A percentile compares a stretch with the other conserved stretches of the same genome.
These are phyloP conservation scores for Stereum hirsutum DNA, from an alignment of 1,284 basidiomycete genomes.

Conservation along the genomic window DNA sequence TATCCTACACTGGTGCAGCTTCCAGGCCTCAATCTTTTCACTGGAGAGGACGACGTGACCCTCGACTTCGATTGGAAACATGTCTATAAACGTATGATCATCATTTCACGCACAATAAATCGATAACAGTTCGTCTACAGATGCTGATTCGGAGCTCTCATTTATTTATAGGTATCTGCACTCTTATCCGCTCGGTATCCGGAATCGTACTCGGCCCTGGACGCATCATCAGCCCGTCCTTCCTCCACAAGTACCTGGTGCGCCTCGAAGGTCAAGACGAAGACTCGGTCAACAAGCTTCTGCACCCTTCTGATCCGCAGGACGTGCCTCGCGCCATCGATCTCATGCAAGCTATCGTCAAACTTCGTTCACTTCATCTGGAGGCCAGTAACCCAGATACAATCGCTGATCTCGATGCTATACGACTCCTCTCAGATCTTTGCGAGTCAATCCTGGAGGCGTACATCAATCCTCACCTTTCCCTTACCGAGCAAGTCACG, in stretches of 20 bases:
- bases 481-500: background rate
- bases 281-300: background rate
- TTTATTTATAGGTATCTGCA: background rate
- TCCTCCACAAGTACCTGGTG: background rate
- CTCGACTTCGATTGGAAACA: constrained; percentile 2
- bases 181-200: background rate
- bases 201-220: background rate
- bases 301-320: background rate
- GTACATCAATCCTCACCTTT: background rate
- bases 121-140: background rate
- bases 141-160: too few relatives aligned
- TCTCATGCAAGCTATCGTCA: background rate
- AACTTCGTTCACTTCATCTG: too few relatives aligned
- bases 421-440: background rate
- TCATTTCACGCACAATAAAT: background rate
- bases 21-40: background rate
- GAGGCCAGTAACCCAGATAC: too few relatives aligned
- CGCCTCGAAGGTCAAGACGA: background rate
- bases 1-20: background rate
- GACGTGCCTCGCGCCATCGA: background rate
- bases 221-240: background rate
- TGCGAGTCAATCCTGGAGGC: background rate
- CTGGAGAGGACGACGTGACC: constrained; percentile 1
- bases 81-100: background rate
- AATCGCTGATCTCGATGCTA: background rate